Evolutionary conservation across 495 filamentous ascomycete species (phyloP), one percentile per base, ranked within the genome.

Genomic region (Talaromyces proteolyticus): DNA sequence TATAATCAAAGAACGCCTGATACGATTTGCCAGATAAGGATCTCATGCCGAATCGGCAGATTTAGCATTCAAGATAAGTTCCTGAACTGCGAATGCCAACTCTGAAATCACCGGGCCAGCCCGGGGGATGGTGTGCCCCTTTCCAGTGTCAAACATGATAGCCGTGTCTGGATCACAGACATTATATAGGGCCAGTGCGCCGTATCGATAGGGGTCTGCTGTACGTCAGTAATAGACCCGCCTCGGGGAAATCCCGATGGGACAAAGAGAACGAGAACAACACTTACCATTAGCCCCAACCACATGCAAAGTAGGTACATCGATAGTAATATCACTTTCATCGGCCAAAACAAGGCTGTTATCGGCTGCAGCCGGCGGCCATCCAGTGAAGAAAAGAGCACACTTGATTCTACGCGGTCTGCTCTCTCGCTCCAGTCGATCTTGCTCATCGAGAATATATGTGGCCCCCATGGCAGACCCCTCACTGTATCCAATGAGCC

Each of bases 401-500:
- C 70, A 78, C 60, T 78, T 80, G 59, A 81, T 74, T 16, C 67
- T 66, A 17, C 69, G 62, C 2, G 59, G 60, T 10, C 64, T 57
- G 0, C 75, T 77, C 5, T 47, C 61, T 25, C 58, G 56, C 47
- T 67, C 47, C 12, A 55, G 57, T 49, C 67, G 61, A 39, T 55
- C 49, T 17, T 64, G 58, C 55, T 80, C 77, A 51, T 78, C 72
- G 14, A 78, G 54, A 26, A 78, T 62, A 16, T 77, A 44, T 21
- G 77, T 79, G 4, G 72, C 72, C 4, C 77, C 81, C 16, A 83
- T 70, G 0, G 75, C 75, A 22, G 81, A 78, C 16, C 81, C 81
- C 51, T 84, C 80, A 2, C 78, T 82, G 48, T 82, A 83, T 4
- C 79, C 79, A 49, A 83, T 72, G 51, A 83, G 56, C 5, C 72